Evolutionary conservation across 2,329 filamentous ascomycete genomes (phyloP), one percentile per base, ranked within the genome.

Genomic region (Curvularia spicifera): DNA sequence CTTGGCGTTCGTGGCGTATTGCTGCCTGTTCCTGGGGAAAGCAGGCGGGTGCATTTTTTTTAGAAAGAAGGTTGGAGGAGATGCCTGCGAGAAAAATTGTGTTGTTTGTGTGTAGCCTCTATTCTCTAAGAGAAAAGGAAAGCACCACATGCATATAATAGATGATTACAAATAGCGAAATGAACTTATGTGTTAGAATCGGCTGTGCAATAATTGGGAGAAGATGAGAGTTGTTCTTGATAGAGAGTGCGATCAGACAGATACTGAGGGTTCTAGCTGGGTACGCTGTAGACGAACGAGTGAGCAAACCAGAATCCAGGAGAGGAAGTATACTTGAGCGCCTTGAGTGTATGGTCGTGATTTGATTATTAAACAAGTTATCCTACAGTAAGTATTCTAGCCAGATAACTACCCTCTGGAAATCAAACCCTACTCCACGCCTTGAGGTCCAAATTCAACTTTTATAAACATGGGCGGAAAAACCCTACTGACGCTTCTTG

Each of bases 401-500:
- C 9, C 22, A 28, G 5, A 18, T 4, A 12, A 5, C n/a, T 9
- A 37, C 18, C 4, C 2, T 18, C 35, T n/a, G 15, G 15, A 15
- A 18, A 37, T 8, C 3, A 35, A 37, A 6, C 5, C 35, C 15
- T 4, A 37, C 35, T 18, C 35, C 2, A 37, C 15, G n/a, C 5
- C 15, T 3, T 18, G 15, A 18, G 15, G 35, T 37, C 35, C n/a
- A 37, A 37, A 37, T 37, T 15, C 18, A 37, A 37, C 5, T 37
- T 8, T 3, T 3, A 18, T n/a, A 37, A 15, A n/a, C n/a, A 15
- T 18, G 5, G 7, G 35, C 15, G 13, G 40, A 8, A 26, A 6
- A 26, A 24, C 6, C 3, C 39, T 57, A 66, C 57, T 76, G 76
- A 58, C 66, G 73, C 66, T 78, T 78, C 68, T 79, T 80, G 15